A percentile compares a stretch with the other conserved stretches of the same genome.
Evolutionary conservation across 331 rosid species (phyloP).

Genomic region (Cydonia oblonga): DNA sequence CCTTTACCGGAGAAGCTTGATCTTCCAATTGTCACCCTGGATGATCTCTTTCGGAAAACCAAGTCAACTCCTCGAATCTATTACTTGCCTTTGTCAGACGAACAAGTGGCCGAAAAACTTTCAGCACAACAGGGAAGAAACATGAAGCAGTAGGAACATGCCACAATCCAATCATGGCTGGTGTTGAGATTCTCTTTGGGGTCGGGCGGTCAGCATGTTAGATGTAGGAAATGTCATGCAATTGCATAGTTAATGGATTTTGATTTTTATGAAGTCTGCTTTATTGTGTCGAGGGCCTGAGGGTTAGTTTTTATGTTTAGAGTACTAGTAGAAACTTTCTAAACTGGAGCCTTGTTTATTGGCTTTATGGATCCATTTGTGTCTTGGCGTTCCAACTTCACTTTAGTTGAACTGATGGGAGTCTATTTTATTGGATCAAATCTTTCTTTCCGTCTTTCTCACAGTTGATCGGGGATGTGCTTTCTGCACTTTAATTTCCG

Average conservation of each 20-base stretch:
- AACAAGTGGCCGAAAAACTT: constrained; percentile 65
- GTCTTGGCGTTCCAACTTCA: background rate
- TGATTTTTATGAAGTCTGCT: background rate
- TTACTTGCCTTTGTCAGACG: constrained; percentile 83
- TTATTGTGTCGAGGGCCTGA: background rate
- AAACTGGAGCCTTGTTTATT: background rate
- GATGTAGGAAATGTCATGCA: constrained; percentile 26
- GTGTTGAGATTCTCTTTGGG: constrained; percentile 9
- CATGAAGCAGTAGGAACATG: constrained; percentile 23
- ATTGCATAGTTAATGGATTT: constrained; percentile 5
- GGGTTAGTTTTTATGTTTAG: background rate
- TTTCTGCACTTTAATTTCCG: no score
- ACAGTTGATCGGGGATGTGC: background rate
- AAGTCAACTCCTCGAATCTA: constrained; percentile 83
- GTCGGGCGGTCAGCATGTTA: constrained; percentile 22
- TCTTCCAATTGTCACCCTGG: constrained; percentile 76
- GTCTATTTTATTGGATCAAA: background rate
- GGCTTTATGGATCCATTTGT: background rate
- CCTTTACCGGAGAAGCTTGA: constrained; percentile 56
- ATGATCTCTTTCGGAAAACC: constrained; percentile 89
- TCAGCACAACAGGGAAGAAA: constrained; percentile 41
- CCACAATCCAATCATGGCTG: constrained; percentile 11
- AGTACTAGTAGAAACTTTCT: background rate
- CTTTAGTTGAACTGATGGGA: background rate
- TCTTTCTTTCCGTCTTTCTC: background rate